Evolutionary conservation across 768 basidiomycete species (phyloP).

Genomic region (Podaxis pistillaris): DNA sequence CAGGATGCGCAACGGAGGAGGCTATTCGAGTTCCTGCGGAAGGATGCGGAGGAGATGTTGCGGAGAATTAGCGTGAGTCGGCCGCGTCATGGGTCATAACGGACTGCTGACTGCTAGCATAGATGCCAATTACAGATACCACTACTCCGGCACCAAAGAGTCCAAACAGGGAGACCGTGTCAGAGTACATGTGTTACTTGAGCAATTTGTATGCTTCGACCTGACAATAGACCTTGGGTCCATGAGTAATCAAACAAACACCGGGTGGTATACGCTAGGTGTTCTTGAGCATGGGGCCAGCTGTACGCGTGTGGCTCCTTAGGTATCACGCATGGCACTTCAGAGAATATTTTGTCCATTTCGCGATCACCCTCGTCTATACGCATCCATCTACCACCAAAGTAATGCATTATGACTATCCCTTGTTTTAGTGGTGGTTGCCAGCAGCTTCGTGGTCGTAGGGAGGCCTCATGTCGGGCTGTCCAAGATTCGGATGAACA

Average conservation of each 20-base stretch:
- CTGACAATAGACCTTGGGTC: background rate
- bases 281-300: background rate
- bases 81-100: background rate
- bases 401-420: background rate
- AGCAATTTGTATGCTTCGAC: background rate
- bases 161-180: background rate
- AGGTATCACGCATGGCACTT: background rate
- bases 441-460: conserved; percentile 57
- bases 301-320: background rate
- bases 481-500: conserved; percentile 15
- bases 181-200: conserved; percentile 9
- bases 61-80: conserved; percentile 4
- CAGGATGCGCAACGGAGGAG: background rate
- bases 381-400: background rate
- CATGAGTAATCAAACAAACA: background rate
- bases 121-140: background rate
- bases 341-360: background rate
- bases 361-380: background rate
- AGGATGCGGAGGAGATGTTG: conserved; percentile 6
- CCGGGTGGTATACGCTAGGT: too few relatives aligned
- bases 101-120: background rate
- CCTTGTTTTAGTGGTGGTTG: conserved; percentile 30
- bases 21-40: background rate
- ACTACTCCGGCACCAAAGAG: background rate
- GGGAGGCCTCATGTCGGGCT: conserved; percentile 64